Evolutionary conservation across 441 rosid genomes (phyloP).

Genomic region (Melastoma candidum): DNA sequence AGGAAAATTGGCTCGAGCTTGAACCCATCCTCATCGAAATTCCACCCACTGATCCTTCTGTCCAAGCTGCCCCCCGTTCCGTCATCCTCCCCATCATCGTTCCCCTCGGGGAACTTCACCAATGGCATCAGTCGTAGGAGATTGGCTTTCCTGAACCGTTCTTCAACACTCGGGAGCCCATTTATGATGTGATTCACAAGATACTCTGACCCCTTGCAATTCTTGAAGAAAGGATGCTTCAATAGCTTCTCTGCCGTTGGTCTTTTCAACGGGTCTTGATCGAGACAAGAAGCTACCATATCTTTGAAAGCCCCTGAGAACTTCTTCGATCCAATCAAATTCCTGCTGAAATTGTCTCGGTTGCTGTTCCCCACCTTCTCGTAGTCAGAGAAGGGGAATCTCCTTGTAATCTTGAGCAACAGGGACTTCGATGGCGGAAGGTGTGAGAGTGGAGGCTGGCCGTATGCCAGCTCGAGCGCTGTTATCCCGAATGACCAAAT

Average conservation of each 20-base stretch:
- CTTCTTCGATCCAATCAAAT: conserved; percentile 21
- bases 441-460: conserved; percentile 74
- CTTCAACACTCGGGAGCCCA: conserved; percentile 56
- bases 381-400: conserved; percentile 62
- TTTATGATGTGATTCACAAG: conserved; percentile 42
- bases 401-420: conserved; percentile 64
- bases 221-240: conserved; percentile 63
- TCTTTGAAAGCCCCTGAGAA: conserved; percentile 75
- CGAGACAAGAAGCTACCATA: conserved; percentile 67
- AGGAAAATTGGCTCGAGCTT: conserved; percentile 68
- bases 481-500: conserved; percentile 89
- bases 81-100: conserved; percentile 8
- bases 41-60: conserved; percentile 89
- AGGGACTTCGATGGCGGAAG: conserved; percentile 68
- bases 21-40: conserved; percentile 60
- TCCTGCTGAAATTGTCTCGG: background rate
- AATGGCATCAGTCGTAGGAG: conserved; percentile 1
- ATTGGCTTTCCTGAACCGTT: conserved; percentile 37
- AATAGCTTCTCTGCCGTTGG: conserved; percentile 69
- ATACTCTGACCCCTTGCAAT: conserved; percentile 47
- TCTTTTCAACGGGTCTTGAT: conserved; percentile 67
- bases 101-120: background rate
- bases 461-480: conserved; percentile 73
- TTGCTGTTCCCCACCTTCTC: conserved; percentile 31
- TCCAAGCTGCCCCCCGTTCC: background rate